phyloP scores from a whole-genome alignment of 805 yeast species.

The Scheffersomyces spartinae region DNA sequence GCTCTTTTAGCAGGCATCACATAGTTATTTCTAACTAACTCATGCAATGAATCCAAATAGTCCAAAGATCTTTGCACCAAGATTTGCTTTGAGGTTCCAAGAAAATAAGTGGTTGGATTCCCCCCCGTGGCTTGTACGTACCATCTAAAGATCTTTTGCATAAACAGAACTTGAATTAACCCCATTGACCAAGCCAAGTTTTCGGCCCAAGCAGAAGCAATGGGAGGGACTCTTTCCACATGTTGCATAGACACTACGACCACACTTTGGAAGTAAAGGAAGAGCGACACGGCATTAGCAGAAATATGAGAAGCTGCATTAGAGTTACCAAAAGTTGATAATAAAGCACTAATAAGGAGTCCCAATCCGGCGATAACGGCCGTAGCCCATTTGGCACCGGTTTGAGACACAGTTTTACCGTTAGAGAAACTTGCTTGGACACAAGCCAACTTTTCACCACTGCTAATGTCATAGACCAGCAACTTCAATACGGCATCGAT shows the following conservation, averaged over 20 bases:
- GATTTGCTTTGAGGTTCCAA: conserved; percentile 50
- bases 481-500: conserved; percentile 70
- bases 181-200: conserved; percentile 96
- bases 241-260: conserved; percentile 77
- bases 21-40: conserved; percentile 1
- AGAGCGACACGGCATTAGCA: conserved; percentile 75
- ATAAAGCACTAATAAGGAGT: conserved; percentile 67
- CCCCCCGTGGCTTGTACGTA: conserved; percentile 87
- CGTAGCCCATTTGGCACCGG: conserved; percentile 85
- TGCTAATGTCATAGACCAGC: conserved; percentile 26
- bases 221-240: conserved; percentile 82
- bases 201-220: conserved; percentile 86
- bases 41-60: conserved; percentile 14
- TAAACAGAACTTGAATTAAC: conserved; percentile 59
- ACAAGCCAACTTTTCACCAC: conserved; percentile 48
- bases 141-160: conserved; percentile 83
- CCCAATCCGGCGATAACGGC: conserved; percentile 87
- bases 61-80: conserved; percentile 60
- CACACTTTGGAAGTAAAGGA: conserved; percentile 80
- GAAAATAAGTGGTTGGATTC: conserved; percentile 55
- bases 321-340: conserved; percentile 78
- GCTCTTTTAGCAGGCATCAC: conserved; percentile 13
- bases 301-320: conserved; percentile 83
- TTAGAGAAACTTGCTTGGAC: conserved; percentile 65
- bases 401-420: conserved; percentile 71